Percentiles rank a stretch among this genome's conserved stretches.
phyloP scores from a whole-genome alignment of 2,329 filamentous ascomycete species.

The Lecanicillium sp. region DNA sequence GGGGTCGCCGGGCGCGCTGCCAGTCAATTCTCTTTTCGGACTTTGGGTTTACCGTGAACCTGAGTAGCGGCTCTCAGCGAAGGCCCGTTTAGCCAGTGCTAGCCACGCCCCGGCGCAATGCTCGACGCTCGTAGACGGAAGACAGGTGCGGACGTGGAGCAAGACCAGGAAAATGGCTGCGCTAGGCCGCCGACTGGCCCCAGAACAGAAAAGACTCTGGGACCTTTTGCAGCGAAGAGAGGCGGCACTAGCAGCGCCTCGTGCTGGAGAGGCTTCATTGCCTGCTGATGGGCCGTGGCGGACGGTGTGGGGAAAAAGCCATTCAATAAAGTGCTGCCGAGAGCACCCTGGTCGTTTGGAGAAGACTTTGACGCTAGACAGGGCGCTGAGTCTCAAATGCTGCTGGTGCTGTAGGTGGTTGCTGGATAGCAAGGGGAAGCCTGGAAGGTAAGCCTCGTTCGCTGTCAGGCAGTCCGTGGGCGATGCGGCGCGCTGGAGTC shows the following conservation, averaged over 20 bases:
- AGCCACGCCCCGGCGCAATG: not conserved
- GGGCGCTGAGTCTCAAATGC: no score
- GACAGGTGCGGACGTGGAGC: conserved; percentile 7
- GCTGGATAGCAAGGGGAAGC: no score
- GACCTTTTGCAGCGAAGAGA: conserved; percentile 3
- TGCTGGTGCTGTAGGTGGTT: no score
- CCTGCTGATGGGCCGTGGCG: not conserved
- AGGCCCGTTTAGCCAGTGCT: not conserved
- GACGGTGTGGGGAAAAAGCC: not conserved
- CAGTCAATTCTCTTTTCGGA: not conserved
- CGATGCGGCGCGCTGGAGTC: no score
- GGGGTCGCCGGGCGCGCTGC: conserved; percentile 7
- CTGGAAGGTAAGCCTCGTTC: no score
- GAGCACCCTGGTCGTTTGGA: not conserved
- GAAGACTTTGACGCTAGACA: no score
- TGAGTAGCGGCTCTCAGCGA: not conserved
- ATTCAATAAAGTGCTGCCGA: not conserved
- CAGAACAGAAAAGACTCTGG: not conserved
- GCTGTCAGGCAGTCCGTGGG: no score
- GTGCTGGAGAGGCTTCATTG: not conserved
- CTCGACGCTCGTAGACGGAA: not conserved
- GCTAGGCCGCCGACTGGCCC: conserved; percentile 6
- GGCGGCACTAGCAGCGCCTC: conserved; percentile 4
- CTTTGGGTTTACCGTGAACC: not conserved
- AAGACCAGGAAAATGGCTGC: conserved; percentile 2